Conservation (phyloP, 345 rosid genomes). For the Ailanthus altissimus region DNA sequence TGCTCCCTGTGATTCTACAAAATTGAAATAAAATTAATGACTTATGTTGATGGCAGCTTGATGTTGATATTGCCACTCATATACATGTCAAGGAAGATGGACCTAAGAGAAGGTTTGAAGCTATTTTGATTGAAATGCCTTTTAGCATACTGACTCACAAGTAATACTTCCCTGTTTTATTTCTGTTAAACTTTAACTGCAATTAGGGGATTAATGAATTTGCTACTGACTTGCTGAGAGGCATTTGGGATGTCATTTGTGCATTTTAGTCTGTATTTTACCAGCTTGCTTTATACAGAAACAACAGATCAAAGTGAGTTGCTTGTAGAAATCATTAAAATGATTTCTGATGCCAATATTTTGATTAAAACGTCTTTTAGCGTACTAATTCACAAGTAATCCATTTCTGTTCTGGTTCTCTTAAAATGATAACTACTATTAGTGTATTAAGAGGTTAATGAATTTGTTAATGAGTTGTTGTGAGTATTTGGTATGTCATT, state of each 20-base stretch:
- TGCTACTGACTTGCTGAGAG: neutral
- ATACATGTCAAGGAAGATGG: conserved; percentile 76
- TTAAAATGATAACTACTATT: neutral
- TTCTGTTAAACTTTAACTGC: neutral
- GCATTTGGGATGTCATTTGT: neutral
- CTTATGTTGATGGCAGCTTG: conserved; percentile 59
- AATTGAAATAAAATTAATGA: conserved; percentile 9
- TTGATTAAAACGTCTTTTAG: conserved; percentile 12
- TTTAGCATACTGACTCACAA: neutral
- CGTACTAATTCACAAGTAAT: neutral
- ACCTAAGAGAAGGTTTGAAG: conserved; percentile 75
- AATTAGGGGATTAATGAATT: neutral
- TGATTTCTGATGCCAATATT: neutral
- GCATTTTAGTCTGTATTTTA: no score
- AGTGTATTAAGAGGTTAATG: neutral
- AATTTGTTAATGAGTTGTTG: neutral
- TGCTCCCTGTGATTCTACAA: neutral
- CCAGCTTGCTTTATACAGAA: no score
- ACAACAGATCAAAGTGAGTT: no score
- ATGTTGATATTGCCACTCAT: conserved; percentile 85
- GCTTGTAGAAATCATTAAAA: no score
- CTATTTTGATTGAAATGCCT: conserved; percentile 20
- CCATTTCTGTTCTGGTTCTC: neutral
- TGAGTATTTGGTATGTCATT: neutral
- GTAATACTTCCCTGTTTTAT: no score